Evolutionary conservation across 1,139 yeast species (phyloP).

Genomic region (Diutina rugosa): DNA sequence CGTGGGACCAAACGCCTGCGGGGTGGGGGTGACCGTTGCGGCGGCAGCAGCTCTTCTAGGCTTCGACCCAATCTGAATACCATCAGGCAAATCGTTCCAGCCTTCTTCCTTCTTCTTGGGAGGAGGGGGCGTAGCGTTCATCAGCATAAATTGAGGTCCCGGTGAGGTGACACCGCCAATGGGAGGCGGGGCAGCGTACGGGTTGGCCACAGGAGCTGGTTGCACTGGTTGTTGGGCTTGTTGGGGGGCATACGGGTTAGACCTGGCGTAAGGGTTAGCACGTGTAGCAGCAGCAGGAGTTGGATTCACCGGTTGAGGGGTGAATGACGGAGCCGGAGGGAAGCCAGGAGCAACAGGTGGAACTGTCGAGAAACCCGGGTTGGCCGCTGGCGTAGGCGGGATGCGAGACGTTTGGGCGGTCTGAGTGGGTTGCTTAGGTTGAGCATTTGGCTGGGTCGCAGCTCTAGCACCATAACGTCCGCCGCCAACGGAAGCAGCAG

Average conservation of each 20-base stretch:
- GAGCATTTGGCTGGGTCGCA: not conserved
- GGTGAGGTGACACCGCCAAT: not conserved
- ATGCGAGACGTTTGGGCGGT: conserved; percentile 1
- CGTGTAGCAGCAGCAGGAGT: conserved; percentile 12
- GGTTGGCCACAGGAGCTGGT: not conserved
- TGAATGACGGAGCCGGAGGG: not conserved
- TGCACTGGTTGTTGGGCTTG: not conserved
- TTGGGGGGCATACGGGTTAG: conserved; percentile 1
- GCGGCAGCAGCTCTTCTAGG: conserved; percentile 42
- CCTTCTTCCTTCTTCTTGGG: conserved; percentile 58
- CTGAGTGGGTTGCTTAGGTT: not conserved
- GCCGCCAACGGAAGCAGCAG: not conserved
- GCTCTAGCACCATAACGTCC: not conserved
- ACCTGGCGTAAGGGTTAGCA: conserved; percentile 9
- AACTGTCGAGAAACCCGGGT: not conserved
- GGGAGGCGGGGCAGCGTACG: not conserved
- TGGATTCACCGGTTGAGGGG: conserved; percentile 9
- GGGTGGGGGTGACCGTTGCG: conserved; percentile 14
- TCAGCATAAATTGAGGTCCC: not conserved
- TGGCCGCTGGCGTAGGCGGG: not conserved
- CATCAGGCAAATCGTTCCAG: conserved; percentile 88
- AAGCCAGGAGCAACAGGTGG: not conserved
- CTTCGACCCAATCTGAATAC: conserved; percentile 34
- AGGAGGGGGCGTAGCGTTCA: conserved; percentile 13
- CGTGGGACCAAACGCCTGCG: not conserved